Base-by-base conservation (phyloP, 2,329 filamentous ascomycete species). In the Talaromyces sp. region DNA sequence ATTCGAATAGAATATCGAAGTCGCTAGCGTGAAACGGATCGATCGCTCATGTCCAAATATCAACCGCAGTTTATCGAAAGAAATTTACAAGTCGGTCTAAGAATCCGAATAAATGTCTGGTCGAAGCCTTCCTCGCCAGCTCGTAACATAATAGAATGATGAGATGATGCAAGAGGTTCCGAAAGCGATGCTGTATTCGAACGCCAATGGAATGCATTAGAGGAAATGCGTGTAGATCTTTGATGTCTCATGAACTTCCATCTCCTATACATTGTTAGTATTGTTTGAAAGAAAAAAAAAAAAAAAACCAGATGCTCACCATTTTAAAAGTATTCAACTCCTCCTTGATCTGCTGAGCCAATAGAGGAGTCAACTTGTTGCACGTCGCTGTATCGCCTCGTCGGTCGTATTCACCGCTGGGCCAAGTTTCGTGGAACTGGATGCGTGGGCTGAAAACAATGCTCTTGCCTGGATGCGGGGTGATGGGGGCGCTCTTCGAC, bases 221-320 rank as follows among this genome's bases (percentile, higher is more conserved):
- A 99, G 98, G 86, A 99, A 99, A 86, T 99, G 95, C 73, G 95
- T 99, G 84, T 99, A 97, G 75, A 97, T 93, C 83, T 98, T 99
- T 71, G 95, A 98, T 77, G 90, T 92, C 81, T 98, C 95, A 79
- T 99, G 95, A 74, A 99, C 95, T 84, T 98, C 95, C 95, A 99
- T 99, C 83, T 99, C 95, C 95, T 98, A 68, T 17, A 11, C n/a
- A 19, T 17, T 53, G 82, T 70, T 40, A 67, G 70, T 64, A 61
- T 63, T 49, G n/a, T n/a, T n/a, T n/a, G n/a, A n/a, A n/a, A n/a
- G n/a, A n/a, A n/a, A n/a, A n/a, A n/a, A n/a, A n/a, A n/a, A n/a
- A n/a, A n/a, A n/a, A n/a, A n/a, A n/a, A n/a, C n/a, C n/a, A n/a
- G 40, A 31, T 22, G 80, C 89, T 68, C 82, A 95, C 92, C 95